Base-by-base conservation (phyloP, 208 protist species). In the Leishmania braziliensis region DNA sequence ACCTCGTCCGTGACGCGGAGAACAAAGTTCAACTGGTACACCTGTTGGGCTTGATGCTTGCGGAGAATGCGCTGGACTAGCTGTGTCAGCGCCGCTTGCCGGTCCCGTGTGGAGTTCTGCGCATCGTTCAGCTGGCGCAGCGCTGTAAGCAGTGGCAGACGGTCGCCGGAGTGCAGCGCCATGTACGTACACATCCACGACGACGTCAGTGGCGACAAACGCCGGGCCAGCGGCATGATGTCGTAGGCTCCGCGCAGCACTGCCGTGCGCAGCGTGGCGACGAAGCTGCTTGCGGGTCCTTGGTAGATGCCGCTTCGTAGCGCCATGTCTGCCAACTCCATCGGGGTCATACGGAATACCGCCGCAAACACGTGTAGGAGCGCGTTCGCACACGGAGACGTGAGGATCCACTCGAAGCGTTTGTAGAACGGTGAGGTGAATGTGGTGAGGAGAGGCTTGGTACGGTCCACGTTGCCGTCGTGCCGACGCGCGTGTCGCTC, bases 21-120 rank as follows among this genome's bases (percentile, higher is more conserved):
- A n/a, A 88, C 84, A 76, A 90, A 96, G 87, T 95, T 96, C 46
- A 96, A 86, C 78, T 95, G 93, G 77, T 90, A 90, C 10, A 81
- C 63, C 36, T 84, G 78, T 46, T 82, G 29, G 12, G 87, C 76
- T 8, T 89, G 84, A 74, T 96, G 89, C 76, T 92, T 91, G 53
- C 85, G 88, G 63, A 95, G 76, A 26, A 95, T 84, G 29, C 78
- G 80, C 78, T 96, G 93, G 63, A 95, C 75, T 43, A 92, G 51
- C 51, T 86, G 84, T 39, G 79, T 79, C 62, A 88, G 77, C 43
- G 74, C 75, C 0, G 83, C 74, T 48, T 87, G 83, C 33, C 86
- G 89, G 9, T 92, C 89, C 46, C 88, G 88, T 39, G 90, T 84
- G 58, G 75, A 46, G 83, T 86, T 90, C 51, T 81, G 79, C 14